Conservation (phyloP, 2,329 filamentous ascomycete genomes). For the Leptographium procerum region DNA sequence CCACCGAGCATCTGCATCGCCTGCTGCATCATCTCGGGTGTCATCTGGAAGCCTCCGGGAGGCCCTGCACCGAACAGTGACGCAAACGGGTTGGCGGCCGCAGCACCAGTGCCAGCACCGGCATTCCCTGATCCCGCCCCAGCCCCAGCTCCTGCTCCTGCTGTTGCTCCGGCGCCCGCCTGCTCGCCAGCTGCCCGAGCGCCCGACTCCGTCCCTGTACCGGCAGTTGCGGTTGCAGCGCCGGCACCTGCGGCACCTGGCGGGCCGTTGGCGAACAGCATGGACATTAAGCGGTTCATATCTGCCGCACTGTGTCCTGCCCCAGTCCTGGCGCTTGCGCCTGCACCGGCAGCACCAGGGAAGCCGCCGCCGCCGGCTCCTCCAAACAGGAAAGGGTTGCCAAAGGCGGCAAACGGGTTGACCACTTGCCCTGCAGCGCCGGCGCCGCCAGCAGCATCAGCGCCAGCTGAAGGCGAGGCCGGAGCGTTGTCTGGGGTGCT, state of each 20-base stretch:
- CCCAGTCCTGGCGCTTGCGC: conserved; percentile 6
- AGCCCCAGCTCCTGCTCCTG: background rate
- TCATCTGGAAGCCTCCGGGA: conserved; percentile 28
- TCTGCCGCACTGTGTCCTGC: background rate
- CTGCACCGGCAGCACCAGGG: conserved; percentile 15
- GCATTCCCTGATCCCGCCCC: background rate
- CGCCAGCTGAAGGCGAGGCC: conserved; percentile 19
- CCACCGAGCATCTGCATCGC: conserved; percentile 39
- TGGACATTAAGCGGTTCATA: background rate
- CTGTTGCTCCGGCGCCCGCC: background rate
- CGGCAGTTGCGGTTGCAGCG: background rate
- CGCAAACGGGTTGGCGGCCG: conserved; percentile 54
- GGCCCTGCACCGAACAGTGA: conserved; percentile 37
- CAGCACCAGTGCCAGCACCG: background rate
- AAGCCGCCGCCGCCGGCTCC: background rate
- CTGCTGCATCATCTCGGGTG: conserved; percentile 44
- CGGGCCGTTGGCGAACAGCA: conserved; percentile 6
- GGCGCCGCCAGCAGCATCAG: conserved; percentile 5
- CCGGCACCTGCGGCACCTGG: conserved; percentile 8
- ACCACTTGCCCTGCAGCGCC: conserved; percentile 2
- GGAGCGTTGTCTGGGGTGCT: conserved; percentile 52
- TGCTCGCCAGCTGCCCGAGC: background rate
- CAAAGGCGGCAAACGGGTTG: conserved; percentile 31
- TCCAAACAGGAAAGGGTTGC: background rate
- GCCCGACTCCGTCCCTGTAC: background rate